A percentile compares a stretch with the other conserved stretches of the same genome.
Evolutionary conservation across 164 flowering plant genomes (phyloP).

Genomic region (Magnolia kwangsiensis): DNA sequence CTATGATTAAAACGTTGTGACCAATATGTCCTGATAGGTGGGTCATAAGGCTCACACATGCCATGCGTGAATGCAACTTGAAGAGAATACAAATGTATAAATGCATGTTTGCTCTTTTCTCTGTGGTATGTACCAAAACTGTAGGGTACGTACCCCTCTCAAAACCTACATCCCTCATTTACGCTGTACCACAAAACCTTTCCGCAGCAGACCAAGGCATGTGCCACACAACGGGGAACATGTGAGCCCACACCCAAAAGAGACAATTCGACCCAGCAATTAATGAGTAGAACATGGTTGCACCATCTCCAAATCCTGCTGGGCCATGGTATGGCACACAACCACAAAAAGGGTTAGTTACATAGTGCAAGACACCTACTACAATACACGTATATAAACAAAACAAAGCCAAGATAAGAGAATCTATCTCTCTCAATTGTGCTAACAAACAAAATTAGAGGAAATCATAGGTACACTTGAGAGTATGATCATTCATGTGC

Average conservation of each 20-base stretch:
- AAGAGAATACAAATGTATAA: too few relatives aligned
- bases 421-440: not conserved
- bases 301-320: constrained; percentile 18
- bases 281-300: constrained; percentile 26
- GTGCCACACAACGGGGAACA: constrained; percentile 30
- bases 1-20: too few relatives aligned
- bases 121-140: too few relatives aligned
- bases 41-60: too few relatives aligned
- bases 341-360: not conserved
- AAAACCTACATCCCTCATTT: too few relatives aligned
- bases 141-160: too few relatives aligned
- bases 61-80: too few relatives aligned
- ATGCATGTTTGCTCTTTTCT: too few relatives aligned
- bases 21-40: too few relatives aligned
- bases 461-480: not conserved
- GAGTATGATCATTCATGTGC: not conserved
- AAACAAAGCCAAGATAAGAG: not conserved
- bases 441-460: not conserved
- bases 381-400: not conserved
- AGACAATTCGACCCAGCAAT: constrained; percentile 23
- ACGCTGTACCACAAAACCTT: not conserved
- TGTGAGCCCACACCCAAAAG: constrained; percentile 32
- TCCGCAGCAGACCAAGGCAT: constrained; percentile 18
- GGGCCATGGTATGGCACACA: constrained; percentile 4
- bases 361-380: not conserved